Evolutionary conservation across 1,139 yeast genomes (phyloP), one percentile per base, ranked within the genome.

Genomic region (Magnusiomyces suaveolens): DNA sequence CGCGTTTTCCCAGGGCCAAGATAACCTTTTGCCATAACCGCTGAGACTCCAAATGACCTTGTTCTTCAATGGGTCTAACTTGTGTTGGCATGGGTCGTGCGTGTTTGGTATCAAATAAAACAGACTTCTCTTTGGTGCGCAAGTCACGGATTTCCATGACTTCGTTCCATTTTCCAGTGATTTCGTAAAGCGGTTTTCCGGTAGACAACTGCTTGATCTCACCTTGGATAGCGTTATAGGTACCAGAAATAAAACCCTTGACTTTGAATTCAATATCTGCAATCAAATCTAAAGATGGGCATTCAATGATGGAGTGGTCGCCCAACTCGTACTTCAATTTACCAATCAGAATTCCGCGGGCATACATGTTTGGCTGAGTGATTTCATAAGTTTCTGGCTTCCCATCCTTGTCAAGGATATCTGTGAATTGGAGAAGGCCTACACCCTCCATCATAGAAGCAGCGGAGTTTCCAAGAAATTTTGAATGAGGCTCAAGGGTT

Each of bases 371-470:
- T 55, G 98, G 98, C 69, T 92, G 98, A 32, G 88, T 84, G 69
- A 92, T 75, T 16, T 82, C 79, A 68, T 89, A 92, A 53, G 76
- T 74, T 65, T 85, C 94, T 4, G 79, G 75, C 16, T 70, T 63
- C 8, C 80, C 80, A n/a, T n/a, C 3, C 20, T 67, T 29, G 55
- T 71, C 69, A 12, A 66, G 57, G 59, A 80, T 80, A 60, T 87
- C 83, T 47, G 84, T 77, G 57, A 92, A 79, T 46, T 87, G 81
- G 21, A 92, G 73, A 55, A 79, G 82, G 0, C 87, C 94, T 60
- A 79, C 69, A 20, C 98, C 98, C 62, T 90, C 96, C 98, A 92
- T 92, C 67, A 92, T 81, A 1, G 96, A 95, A 20, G 97, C 98
- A 0, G 97, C 90, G 0, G 96, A 88, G 67, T 90, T 92, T 33